Percentiles rank a stretch among this genome's conserved stretches.
Conservation (phyloP, 306 rosid genomes). For the Pterocarpus macrocarpus region DNA sequence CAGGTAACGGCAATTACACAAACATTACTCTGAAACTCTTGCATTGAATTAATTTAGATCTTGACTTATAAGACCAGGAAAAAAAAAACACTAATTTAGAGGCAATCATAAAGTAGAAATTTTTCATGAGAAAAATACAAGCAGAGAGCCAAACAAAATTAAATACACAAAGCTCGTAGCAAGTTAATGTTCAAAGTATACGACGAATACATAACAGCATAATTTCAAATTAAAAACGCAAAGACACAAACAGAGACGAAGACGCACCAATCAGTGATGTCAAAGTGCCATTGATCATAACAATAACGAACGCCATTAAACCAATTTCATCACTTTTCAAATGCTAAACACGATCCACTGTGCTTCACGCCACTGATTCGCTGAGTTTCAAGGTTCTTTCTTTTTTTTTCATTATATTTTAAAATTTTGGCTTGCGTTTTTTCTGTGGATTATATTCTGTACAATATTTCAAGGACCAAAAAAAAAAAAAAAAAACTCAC, state of each 20-base stretch:
- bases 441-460: conserved; percentile 10
- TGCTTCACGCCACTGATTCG: conserved; percentile 59
- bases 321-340: conserved; percentile 52
- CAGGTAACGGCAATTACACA: conserved; percentile 12
- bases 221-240: conserved; percentile 33
- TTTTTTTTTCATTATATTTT: neutral
- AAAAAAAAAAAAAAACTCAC: conserved; percentile 29
- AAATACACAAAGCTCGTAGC: conserved; percentile 36
- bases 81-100: conserved; percentile 17
- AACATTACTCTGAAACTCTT: conserved; percentile 33
- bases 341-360: conserved; percentile 59
- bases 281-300: conserved; percentile 48
- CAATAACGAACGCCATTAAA: conserved; percentile 51
- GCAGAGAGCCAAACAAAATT: conserved; percentile 44
- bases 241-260: neutral
- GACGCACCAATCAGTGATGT: conserved; percentile 47
- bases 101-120: conserved; percentile 31
- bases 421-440: no score
- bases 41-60: conserved; percentile 45
- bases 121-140: conserved; percentile 34
- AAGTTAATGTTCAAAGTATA: conserved; percentile 37
- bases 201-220: conserved; percentile 20
- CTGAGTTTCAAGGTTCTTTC: conserved; percentile 51
- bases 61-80: conserved; percentile 43
- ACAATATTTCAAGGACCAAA: neutral